Evolutionary conservation across 2,329 filamentous ascomycete genomes (phyloP), one percentile per base, ranked within the genome.

Genomic region (Curvularia verruculosa): DNA sequence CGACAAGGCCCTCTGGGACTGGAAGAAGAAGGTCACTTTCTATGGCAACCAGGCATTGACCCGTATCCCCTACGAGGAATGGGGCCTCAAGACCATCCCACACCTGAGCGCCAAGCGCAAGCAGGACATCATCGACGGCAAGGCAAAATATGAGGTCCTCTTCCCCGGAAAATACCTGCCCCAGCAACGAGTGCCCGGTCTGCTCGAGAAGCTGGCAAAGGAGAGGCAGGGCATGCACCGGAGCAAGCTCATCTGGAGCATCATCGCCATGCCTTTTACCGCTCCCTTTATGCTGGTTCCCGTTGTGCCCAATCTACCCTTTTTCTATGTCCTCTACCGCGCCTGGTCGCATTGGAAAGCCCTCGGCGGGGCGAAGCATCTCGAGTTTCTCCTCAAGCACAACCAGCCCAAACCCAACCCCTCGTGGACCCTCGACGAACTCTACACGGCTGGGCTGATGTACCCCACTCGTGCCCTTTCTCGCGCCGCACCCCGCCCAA

Each of bases 1-100:
- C 65, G 87, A 93, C 18, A 83, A 82, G 43, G 69, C 72, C 7
- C 56, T 68, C 5, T 63, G 67, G 41, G 90, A 91, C 52, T 98
- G 95, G 95, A 92, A 97, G 81, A 92, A 89, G 73, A 87, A 87
- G 67, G 83, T 97, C 19, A 94, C 95, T 50, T 83, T 85, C 57
- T 96, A 94, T 76, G 95, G 95, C 54, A 97, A 99, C 78, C 82
- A 87, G 47, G 87, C 91, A 15, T 85, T 99, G 59, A 88, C 91
- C 68, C 87, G 91, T 61, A 96, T 99, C 69, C 91, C 95, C 2
- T 97, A 91, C 75, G 91, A 98, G 78, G 95, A 99, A 88, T 99
- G 95, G 95, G 92, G 91, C 0, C 83, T 99, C 65, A 98, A 98
- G 80, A 96, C 92, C 34, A 88, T 99, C 50, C 95, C 95, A 43